Percentiles rank a stretch among this genome's conserved stretches.
Conservation (phyloP, 768 basidiomycete genomes). For the Macrolepiota fuliginosa region DNA sequence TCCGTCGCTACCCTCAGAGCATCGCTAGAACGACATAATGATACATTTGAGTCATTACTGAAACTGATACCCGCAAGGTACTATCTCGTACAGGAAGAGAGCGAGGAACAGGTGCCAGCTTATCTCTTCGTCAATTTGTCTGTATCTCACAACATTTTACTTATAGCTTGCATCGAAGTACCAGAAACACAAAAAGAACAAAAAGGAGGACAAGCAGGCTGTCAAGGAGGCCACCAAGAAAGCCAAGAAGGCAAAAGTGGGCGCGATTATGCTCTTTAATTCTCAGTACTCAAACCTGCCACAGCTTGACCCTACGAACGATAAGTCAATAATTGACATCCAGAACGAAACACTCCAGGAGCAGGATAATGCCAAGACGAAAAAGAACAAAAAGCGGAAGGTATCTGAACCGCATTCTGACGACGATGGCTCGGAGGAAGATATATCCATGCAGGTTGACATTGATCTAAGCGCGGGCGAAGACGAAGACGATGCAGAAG, state of each 20-base stretch:
- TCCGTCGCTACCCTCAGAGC: constrained; percentile 43
- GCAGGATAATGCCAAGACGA: constrained; percentile 18
- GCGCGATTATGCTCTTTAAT: constrained; percentile 13
- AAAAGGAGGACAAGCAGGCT: constrained; percentile 79
- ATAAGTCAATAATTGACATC: constrained; percentile 72
- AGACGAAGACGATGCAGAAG: constrained; percentile 28
- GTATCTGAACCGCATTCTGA: constrained; percentile 28
- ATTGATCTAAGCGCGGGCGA: constrained; percentile 34
- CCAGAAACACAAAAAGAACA: constrained; percentile 86
- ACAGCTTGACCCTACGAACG: constrained; percentile 91
- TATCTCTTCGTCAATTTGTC: not conserved
- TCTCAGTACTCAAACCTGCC: constrained; percentile 2
- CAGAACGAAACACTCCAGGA: constrained; percentile 51
- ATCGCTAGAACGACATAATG: constrained; percentile 83
- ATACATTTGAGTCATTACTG: constrained; percentile 79
- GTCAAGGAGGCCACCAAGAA: constrained; percentile 88
- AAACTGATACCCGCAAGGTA: constrained; percentile 87
- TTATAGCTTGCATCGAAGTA: constrained; percentile 60
- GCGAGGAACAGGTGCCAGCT: constrained; percentile 59
- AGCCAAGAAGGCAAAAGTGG: constrained; percentile 83
- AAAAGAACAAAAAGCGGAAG: constrained; percentile 47
- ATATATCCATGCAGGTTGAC: constrained; percentile 37
- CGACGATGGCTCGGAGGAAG: constrained; percentile 23
- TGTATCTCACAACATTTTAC: not conserved
- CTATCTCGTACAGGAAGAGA: constrained; percentile 71